These are phyloP conservation scores for Parafenestella ontariensis DNA, from an alignment of 2,329 filamentous ascomycete species.

Conservation along the genomic window DNA sequence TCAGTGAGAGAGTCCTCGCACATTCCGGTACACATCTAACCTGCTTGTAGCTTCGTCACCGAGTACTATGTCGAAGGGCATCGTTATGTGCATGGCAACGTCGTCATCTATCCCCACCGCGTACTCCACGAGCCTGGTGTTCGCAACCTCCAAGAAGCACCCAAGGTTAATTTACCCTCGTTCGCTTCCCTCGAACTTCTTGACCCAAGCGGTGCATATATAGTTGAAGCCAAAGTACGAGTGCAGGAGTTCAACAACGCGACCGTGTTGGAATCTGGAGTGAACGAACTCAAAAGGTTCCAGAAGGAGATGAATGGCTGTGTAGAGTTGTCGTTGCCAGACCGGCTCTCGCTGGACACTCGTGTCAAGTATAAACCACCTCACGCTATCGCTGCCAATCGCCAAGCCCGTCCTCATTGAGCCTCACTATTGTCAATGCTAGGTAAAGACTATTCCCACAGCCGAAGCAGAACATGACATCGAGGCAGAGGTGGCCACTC, in stretches of 20 bases:
- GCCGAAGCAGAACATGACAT: neutral
- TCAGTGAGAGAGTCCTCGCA: constrained; percentile 50
- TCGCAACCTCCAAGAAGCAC: constrained; percentile 39
- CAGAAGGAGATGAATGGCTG: constrained; percentile 64
- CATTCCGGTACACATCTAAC: constrained; percentile 26
- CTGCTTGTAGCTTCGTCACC: constrained; percentile 57
- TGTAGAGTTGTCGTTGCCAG: constrained; percentile 63
- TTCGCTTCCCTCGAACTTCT: constrained; percentile 57
- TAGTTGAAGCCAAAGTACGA: constrained; percentile 65
- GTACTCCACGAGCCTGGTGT: constrained; percentile 57
- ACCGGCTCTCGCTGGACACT: constrained; percentile 66
- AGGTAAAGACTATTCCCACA: neutral
- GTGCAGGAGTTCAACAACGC: constrained; percentile 63
- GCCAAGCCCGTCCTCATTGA: constrained; percentile 28
- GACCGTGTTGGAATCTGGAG: constrained; percentile 61
- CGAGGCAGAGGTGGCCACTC: neutral
- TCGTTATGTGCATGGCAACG: constrained; percentile 64
- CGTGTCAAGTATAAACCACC: constrained; percentile 59
- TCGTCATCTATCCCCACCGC: constrained; percentile 64
- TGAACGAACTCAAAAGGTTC: constrained; percentile 62
- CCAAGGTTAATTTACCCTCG: constrained; percentile 50
- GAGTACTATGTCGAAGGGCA: constrained; percentile 65
- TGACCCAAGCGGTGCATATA: constrained; percentile 64
- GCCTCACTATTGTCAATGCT: neutral
- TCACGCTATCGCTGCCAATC: constrained; percentile 15